Percentiles rank a stretch among this genome's conserved stretches.
Conservation (phyloP, 805 yeast species). For the Blastobotrys attinorum region DNA sequence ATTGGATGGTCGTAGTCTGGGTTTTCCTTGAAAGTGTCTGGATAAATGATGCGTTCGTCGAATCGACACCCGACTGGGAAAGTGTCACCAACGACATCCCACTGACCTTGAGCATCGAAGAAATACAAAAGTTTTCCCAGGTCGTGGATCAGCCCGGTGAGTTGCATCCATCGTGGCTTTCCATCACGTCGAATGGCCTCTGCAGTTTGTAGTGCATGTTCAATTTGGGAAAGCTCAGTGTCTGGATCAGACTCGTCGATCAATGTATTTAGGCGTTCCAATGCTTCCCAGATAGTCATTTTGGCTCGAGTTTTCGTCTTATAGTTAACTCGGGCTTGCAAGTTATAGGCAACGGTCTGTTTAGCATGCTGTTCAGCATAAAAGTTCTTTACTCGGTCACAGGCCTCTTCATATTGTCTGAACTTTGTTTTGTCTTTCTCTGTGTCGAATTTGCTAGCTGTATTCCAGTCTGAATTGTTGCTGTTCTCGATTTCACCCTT, state of each 20-base stretch:
- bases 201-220: conserved; percentile 69
- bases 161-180: conserved; percentile 69
- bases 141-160: conserved; percentile 66
- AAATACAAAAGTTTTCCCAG: conserved; percentile 62
- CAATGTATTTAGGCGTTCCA: conserved; percentile 50
- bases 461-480: conserved; percentile 19
- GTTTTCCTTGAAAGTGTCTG: conserved; percentile 51
- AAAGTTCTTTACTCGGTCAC: conserved; percentile 57
- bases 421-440: conserved; percentile 34
- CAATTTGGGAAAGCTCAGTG: conserved; percentile 65
- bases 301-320: conserved; percentile 58
- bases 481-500: conserved; percentile 16
- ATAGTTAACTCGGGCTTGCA: conserved; percentile 64
- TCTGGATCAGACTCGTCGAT: conserved; percentile 72
- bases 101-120: conserved; percentile 65
- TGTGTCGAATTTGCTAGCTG: conserved; percentile 15
- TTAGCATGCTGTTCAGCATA: conserved; percentile 61
- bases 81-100: conserved; percentile 79
- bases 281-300: conserved; percentile 68
- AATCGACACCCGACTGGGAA: conserved; percentile 68
- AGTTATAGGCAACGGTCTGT: conserved; percentile 65
- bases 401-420: conserved; percentile 61
- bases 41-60: conserved; percentile 50
- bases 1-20: conserved; percentile 58
- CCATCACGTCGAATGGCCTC: conserved; percentile 62